Conservation (phyloP, 805 yeast genomes). For the Blastobotrys attinorum region DNA sequence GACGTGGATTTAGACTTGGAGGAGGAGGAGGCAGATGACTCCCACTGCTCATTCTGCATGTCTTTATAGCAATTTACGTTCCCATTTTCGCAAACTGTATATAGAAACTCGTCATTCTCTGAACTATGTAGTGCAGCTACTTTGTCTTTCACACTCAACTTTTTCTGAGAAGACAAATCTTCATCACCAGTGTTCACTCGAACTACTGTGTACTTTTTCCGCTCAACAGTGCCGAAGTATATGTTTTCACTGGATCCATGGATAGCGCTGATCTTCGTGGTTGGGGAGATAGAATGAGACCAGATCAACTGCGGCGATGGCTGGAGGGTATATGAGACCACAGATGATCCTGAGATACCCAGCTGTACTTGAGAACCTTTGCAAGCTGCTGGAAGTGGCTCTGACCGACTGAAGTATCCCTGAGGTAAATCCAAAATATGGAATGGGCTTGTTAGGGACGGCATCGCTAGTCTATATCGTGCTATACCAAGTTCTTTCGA, state of each 20-base stretch:
- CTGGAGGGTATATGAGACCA: conserved; percentile 20
- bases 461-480: neutral
- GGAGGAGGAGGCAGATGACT: neutral
- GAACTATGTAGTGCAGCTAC: conserved; percentile 8
- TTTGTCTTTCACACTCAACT: conserved; percentile 4
- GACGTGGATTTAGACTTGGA: neutral
- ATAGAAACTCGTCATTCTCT: conserved; percentile 2
- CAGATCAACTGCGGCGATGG: conserved; percentile 28
- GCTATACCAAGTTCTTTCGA: too few relatives aligned
- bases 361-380: conserved; percentile 9
- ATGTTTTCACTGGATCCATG: conserved; percentile 8
- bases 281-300: conserved; percentile 29
- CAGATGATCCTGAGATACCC: conserved; percentile 27
- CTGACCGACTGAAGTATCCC: conserved; percentile 7
- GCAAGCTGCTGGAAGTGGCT: conserved; percentile 1
- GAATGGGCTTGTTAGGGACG: conserved; percentile 18
- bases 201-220: conserved; percentile 20
- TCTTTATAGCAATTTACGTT: conserved; percentile 7
- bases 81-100: conserved; percentile 10
- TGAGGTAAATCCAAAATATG: conserved; percentile 18
- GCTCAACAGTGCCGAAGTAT: conserved; percentile 23
- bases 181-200: conserved; percentile 3
- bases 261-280: conserved; percentile 22
- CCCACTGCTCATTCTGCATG: neutral
- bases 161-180: neutral